Percentiles rank a stretch among this genome's conserved stretches.
These are phyloP conservation scores for Erodium maritimum DNA, from an alignment of 345 rosid genomes.

Conservation along the genomic window DNA sequence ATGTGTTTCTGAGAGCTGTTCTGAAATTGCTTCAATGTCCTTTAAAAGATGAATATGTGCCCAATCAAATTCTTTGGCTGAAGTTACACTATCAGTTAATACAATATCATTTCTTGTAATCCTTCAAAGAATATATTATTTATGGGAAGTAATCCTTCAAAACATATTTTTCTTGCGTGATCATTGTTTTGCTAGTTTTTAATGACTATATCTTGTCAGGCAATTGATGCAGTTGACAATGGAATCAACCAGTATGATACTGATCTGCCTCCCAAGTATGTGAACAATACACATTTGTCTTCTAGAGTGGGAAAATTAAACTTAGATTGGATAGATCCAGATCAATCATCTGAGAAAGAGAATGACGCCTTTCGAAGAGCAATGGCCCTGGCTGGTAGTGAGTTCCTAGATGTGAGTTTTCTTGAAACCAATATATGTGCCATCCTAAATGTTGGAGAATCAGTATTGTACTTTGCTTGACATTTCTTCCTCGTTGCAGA, in stretches of 20 bases:
- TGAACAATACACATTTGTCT: slow-evolving; percentile 74
- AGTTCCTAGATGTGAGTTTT: slow-evolving; percentile 64
- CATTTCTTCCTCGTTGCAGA: slow-evolving; percentile 27
- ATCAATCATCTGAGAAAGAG: slow-evolving; percentile 84
- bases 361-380: slow-evolving; percentile 70
- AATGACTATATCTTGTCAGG: slow-evolving; percentile 18
- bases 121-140: too few species aligned
- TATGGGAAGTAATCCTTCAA: too few species aligned
- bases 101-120: background rate
- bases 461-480: background rate
- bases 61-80: background rate
- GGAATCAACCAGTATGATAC: slow-evolving; percentile 76
- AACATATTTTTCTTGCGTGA: background rate
- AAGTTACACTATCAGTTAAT: background rate
- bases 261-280: slow-evolving; percentile 76
- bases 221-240: slow-evolving; percentile 81
- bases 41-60: too few species aligned
- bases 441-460: too few species aligned
- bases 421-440: background rate
- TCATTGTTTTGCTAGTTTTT: background rate
- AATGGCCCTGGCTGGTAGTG: slow-evolving; percentile 72
- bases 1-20: too few species aligned
- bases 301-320: slow-evolving; percentile 78
- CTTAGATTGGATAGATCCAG: slow-evolving; percentile 84
- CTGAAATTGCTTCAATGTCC: too few species aligned